Evolutionary conservation across 2,329 filamentous ascomycete species (phyloP).

Genomic region (Mariannaea sp.): DNA sequence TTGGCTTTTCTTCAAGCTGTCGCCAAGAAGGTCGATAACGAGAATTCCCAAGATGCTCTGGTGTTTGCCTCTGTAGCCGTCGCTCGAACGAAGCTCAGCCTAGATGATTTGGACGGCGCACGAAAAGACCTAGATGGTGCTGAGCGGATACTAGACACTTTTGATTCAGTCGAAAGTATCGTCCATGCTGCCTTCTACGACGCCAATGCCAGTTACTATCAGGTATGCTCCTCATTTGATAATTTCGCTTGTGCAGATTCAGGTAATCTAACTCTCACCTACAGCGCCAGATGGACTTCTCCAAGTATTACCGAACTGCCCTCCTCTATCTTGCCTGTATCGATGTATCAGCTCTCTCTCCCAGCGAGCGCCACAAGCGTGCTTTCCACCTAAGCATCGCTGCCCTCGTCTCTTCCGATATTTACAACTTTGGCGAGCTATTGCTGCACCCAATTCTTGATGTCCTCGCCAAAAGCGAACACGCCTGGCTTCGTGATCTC

Average conservation of each 20-base stretch:
- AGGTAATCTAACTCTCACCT: slow-evolving; percentile 11
- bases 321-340: slow-evolving; percentile 98
- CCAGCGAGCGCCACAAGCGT: slow-evolving; percentile 76
- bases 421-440: slow-evolving; percentile 99
- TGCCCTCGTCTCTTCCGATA: slow-evolving; percentile 88
- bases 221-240: slow-evolving; percentile 52
- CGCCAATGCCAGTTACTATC: slow-evolving; percentile 93
- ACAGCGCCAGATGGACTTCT: slow-evolving; percentile 82
- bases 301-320: slow-evolving; percentile 95
- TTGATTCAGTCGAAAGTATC: slow-evolving; percentile 93
- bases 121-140: slow-evolving; percentile 85
- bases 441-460: slow-evolving; percentile 95
- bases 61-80: slow-evolving; percentile 93
- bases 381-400: slow-evolving; percentile 94
- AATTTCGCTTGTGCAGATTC: neutral
- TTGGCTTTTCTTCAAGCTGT: slow-evolving; percentile 83
- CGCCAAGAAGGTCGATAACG: slow-evolving; percentile 86
- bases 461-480: slow-evolving; percentile 70
- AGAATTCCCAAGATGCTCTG: slow-evolving; percentile 91
- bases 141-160: slow-evolving; percentile 84
- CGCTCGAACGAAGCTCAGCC: slow-evolving; percentile 81
- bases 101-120: slow-evolving; percentile 80
- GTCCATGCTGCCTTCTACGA: slow-evolving; percentile 97
- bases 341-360: slow-evolving; percentile 74
- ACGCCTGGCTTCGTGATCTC: slow-evolving; percentile 90